Evolutionary conservation across 2,329 filamentous ascomycete genomes (phyloP), one percentile per base, ranked within the genome.

Genomic region (Neofusicoccum ribis): DNA sequence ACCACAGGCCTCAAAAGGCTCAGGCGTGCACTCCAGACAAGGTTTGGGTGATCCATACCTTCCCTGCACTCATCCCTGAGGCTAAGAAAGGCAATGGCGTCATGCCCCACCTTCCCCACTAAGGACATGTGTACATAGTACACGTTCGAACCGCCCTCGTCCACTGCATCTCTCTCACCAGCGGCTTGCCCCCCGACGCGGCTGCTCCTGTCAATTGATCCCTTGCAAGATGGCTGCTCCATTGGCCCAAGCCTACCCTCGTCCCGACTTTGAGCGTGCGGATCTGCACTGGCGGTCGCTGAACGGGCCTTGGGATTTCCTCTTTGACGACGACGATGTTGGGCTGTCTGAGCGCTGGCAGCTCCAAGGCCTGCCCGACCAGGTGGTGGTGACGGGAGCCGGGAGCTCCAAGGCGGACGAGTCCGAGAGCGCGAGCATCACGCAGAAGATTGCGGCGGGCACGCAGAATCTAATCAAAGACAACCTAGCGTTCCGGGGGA

Each of bases 311-410:
- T 90, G 88, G 88, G 80, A 83, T 65, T 87, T 90, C 70, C 74
- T 86, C 52, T 90, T 89, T 66, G 88, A 91, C 72, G 88, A 90
- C 70, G 78, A 83, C 58, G 87, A 90, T 70, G 72, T 81, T 50
- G 88, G 88, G 0, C 77, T 87, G 1, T 65, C 71, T 3, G 72
- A 82, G 31, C 71, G 75, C 47, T 90, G 88, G 87, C 83, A 88
- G 5, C 74, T 80, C 5, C 73, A 73, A 1, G 82, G 84, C 14
- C 75, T 88, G 2, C 85, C 85, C 1, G 70, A 75, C 9, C 74
- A 79, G 56, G 76, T 81, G 39, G 69, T 74, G 15, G 69, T 79
- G n/a, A 63, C 37, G 12, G 52, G 63, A 17, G 23, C 46, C 15
- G 54, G 31, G 5, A 41, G 52, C 5, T 66, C 70, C 8, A 67